Evolutionary conservation across 1,139 yeast species (phyloP).

Genomic region (Blastobotrys petasosporus): DNA sequence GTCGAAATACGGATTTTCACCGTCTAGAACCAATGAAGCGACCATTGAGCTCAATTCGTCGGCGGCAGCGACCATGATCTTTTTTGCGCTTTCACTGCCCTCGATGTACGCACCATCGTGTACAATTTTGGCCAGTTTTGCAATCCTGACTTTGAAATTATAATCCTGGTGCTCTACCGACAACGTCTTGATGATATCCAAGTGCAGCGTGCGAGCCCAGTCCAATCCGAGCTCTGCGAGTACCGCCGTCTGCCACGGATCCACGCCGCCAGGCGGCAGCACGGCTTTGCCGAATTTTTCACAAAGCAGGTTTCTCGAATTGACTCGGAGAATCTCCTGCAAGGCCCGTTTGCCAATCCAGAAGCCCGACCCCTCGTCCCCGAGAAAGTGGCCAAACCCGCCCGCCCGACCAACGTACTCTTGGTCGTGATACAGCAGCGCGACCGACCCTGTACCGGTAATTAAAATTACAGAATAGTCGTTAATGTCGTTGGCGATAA

Average conservation of each 20-base stretch:
- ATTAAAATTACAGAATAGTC: constrained; percentile 15
- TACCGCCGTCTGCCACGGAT: constrained; percentile 9
- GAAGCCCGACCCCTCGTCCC: constrained; percentile 28
- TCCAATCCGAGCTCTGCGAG: constrained; percentile 5
- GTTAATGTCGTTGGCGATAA: background rate
- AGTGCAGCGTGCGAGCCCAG: constrained; percentile 7
- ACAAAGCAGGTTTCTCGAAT: background rate
- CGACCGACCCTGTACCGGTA: constrained; percentile 28
- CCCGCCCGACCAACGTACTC: constrained; percentile 18
- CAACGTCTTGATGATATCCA: constrained; percentile 5
- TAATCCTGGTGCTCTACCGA: background rate
- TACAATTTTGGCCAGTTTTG: constrained; percentile 6
- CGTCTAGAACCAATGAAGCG: no score
- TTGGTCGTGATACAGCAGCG: constrained; percentile 19
- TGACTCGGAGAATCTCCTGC: constrained; percentile 13
- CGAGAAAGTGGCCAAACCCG: constrained; percentile 26
- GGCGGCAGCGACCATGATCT: constrained; percentile 11
- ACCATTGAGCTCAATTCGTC: constrained; percentile 1
- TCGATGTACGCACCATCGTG: constrained; percentile 8
- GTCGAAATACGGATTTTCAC: no score
- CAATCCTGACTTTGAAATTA: background rate
- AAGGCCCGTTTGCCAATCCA: constrained; percentile 23
- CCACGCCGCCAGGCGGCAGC: constrained; percentile 2
- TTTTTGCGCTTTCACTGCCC: constrained; percentile 5
- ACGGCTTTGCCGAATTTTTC: background rate